Evolutionary conservation across 2,329 filamentous ascomycete species (phyloP).

Genomic region (Ophiocordyceps camponoti-leonardi): DNA sequence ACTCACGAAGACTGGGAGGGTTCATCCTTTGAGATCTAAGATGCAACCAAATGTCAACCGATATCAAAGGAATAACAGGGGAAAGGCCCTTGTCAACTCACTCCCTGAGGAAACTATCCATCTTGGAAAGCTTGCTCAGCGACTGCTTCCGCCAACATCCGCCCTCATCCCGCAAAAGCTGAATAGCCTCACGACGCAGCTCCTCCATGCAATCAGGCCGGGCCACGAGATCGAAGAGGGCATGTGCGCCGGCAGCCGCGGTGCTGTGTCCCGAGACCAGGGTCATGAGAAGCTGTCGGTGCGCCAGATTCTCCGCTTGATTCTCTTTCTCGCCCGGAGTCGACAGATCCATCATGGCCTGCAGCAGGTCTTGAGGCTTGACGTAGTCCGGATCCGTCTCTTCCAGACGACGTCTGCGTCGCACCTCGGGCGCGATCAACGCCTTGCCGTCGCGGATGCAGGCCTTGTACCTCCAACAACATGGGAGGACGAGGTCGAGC

Average conservation of each 20-base stretch:
- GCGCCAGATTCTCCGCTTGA: slow-evolving; percentile 1
- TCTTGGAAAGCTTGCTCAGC: slow-evolving; percentile 2
- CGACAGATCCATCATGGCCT: slow-evolving; percentile 3
- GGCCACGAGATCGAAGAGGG: slow-evolving; percentile 1
- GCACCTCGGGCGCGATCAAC: slow-evolving; percentile 1
- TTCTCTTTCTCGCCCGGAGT: background rate
- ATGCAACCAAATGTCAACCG: background rate
- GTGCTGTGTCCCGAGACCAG: slow-evolving; percentile 3
- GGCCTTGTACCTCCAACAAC: slow-evolving; percentile 1
- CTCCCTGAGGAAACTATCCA: slow-evolving; percentile 5
- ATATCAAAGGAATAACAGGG: background rate
- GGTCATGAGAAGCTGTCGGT: slow-evolving; percentile 1
- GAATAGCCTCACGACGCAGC: slow-evolving; percentile 1
- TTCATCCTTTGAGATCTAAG: slow-evolving; percentile 3
- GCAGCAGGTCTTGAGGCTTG: slow-evolving; percentile 2
- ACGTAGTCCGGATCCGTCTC: background rate
- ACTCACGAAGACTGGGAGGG: slow-evolving; percentile 3
- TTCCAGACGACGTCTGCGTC: slow-evolving; percentile 1
- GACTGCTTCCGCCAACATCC: slow-evolving; percentile 1
- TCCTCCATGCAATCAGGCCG: slow-evolving; percentile 1
- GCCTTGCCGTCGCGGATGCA: background rate
- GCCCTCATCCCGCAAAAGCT: background rate
- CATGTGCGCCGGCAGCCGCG: slow-evolving; percentile 2
- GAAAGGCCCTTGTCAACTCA: slow-evolving; percentile 1
- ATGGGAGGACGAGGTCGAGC: slow-evolving; percentile 2